Conservation (phyloP, 2,329 filamentous ascomycete genomes). For the Emergomyces pasteurianus region DNA sequence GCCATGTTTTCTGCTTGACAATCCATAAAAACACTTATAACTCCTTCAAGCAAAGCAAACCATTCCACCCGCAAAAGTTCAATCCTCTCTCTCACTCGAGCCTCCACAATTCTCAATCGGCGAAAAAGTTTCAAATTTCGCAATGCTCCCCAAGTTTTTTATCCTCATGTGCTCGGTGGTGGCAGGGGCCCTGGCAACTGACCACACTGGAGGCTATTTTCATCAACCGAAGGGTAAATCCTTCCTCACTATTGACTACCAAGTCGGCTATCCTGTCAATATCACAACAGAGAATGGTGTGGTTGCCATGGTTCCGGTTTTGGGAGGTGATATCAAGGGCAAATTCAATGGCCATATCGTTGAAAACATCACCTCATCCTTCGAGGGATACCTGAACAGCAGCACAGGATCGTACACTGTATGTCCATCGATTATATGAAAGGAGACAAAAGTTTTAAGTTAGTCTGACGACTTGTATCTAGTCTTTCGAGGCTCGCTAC, state of each 20-base stretch:
- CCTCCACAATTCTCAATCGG: too few species aligned
- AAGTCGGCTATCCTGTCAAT: background rate
- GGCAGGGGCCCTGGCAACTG: background rate
- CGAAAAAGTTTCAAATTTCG: too few species aligned
- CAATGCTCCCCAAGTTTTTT: background rate
- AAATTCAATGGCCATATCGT: background rate
- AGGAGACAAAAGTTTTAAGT: background rate
- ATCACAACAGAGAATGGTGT: background rate
- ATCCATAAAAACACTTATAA: too few species aligned
- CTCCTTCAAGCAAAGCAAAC: too few species aligned
- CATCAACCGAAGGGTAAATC: background rate
- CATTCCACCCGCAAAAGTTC: too few species aligned
- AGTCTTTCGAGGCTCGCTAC: background rate
- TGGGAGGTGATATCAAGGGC: background rate
- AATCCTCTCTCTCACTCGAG: too few species aligned
- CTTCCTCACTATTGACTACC: background rate
- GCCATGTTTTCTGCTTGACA: too few species aligned
- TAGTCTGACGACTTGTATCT: background rate
- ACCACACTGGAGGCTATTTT: too few species aligned
- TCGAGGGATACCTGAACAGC: background rate
- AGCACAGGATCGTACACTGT: background rate
- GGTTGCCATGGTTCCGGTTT: background rate
- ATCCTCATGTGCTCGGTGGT: background rate
- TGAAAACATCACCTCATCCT: background rate
- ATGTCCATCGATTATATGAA: background rate